These are phyloP conservation scores for Populus davidiana DNA, from an alignment of 345 rosid species.

Conservation along the genomic window DNA sequence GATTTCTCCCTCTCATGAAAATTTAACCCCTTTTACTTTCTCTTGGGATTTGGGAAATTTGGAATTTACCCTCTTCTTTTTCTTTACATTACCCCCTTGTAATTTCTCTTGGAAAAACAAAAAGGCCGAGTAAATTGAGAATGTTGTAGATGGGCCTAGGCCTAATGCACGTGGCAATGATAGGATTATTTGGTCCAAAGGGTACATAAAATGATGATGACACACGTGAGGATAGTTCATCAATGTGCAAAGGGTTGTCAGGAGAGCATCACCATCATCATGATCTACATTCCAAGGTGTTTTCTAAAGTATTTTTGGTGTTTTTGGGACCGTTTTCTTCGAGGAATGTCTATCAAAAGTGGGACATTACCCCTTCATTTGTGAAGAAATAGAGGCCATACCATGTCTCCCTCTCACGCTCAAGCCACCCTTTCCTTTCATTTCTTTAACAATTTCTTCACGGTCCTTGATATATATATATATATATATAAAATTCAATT, in stretches of 20 bases:
- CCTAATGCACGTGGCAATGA: conserved; percentile 34
- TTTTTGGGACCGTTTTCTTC: conserved; percentile 36
- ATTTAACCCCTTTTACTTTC: not conserved
- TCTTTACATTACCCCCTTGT: not conserved
- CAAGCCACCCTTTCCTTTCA: not conserved
- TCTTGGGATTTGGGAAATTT: not conserved
- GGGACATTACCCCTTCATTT: conserved; percentile 32
- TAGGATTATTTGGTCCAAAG: conserved; percentile 50
- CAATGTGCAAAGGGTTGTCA: conserved; percentile 2
- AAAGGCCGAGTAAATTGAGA: not conserved
- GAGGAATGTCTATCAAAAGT: conserved; percentile 40
- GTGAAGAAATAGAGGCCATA: conserved; percentile 23
- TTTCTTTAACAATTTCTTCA: not conserved
- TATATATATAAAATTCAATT: too few relatives aligned
- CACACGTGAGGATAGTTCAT: conserved; percentile 57
- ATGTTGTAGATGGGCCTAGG: conserved; percentile 22
- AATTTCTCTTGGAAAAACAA: not conserved
- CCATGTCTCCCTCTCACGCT: conserved; percentile 24
- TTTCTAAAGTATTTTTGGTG: conserved; percentile 16
- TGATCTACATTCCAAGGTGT: conserved; percentile 6
- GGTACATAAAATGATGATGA: conserved; percentile 45
- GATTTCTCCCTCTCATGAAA: not conserved
- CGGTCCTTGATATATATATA: not conserved
- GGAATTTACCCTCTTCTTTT: not conserved
- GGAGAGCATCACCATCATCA: not conserved